Base-by-base conservation (phyloP, 768 basidiomycete species). In the Mycena indigotica region DNA sequence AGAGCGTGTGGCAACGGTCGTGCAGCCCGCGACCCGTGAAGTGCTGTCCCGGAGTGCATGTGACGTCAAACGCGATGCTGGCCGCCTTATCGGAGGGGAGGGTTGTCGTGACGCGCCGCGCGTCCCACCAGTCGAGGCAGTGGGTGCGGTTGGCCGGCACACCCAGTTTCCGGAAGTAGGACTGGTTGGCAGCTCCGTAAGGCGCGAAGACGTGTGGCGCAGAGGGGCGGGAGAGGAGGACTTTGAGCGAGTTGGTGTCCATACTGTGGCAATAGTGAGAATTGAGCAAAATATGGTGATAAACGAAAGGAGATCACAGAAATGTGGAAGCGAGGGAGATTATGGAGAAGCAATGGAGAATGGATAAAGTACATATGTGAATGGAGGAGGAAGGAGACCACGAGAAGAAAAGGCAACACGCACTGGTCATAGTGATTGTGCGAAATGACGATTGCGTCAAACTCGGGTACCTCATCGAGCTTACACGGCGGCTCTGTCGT, bases 61-160 rank as follows among this genome's bases (percentile, higher is more conserved):
- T 83, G n/a, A 87, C 67, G 50, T 79, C 75, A 49, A 86, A 72
- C 4, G 72, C 41, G 21, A 44, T n/a, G 35, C n/a, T n/a, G 12
- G 35, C 50, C 17, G 67, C 61, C 2, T 52, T 56, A 6, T 62
- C 53, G 10, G 51, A 12, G 5, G 60, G 28, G 38, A 60, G 61
- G 70, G 66, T 39, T 21, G 69, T 61, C 30, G 77, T 69, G 53
- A 80, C 64, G 21, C 73, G 70, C 54, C 72, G 73, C 12, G 72
- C 72, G 24, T 84, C 79, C 83, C 85, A 86, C 86, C 86, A 89
- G 67, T 89, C 86, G 66, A 88, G 71, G 65, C 80, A 79, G 53
- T 83, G 78, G 8, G 78, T 72, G 44, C 79, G 67, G 3, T 68
- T 66, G 1, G 67, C 60, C 1, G 76, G 73, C 24, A 83, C 70